Conservation (phyloP, 768 basidiomycete genomes). For the Tubosaeta brunneosetosa region DNA sequence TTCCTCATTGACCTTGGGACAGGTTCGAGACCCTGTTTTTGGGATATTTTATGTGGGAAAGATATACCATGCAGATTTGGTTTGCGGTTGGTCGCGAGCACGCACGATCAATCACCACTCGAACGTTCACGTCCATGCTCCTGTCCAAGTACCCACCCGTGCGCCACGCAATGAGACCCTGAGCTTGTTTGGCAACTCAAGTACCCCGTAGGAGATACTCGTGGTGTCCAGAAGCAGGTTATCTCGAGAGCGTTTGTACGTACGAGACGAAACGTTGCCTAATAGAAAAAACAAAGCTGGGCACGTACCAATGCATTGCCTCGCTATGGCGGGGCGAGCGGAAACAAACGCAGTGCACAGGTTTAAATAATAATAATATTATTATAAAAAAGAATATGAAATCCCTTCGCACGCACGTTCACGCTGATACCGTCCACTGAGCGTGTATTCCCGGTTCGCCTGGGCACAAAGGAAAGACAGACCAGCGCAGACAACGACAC, state of each 20-base stretch:
- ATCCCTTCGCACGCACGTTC: constrained; percentile 25
- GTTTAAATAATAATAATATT: background rate
- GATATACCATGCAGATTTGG: background rate
- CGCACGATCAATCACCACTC: constrained; percentile 5
- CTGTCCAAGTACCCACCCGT: background rate
- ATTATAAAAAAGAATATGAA: background rate
- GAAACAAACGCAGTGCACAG: background rate
- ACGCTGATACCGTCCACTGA: constrained; percentile 12
- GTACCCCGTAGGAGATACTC: background rate
- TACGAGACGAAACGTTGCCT: constrained; percentile 1
- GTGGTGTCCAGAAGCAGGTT: constrained; percentile 4
- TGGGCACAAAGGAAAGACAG: background rate
- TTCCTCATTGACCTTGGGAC: constrained; percentile 2
- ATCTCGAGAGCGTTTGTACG: constrained; percentile 5
- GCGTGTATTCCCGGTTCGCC: constrained; percentile 2
- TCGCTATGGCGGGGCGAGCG: constrained; percentile 1
- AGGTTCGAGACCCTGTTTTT: constrained; percentile 1
- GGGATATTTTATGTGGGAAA: constrained; percentile 1
- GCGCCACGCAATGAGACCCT: background rate
- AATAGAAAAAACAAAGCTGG: constrained; percentile 1
- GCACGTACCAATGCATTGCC: background rate
- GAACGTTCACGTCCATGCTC: constrained; percentile 4
- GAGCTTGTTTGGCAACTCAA: constrained; percentile 4
- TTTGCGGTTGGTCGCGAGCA: constrained; percentile 6
- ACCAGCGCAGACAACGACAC: background rate